Percentiles rank a stretch among this genome's conserved stretches.
Evolutionary conservation across 2,329 filamentous ascomycete species (phyloP).

Genomic region (Nothomitra cinnamomea): DNA sequence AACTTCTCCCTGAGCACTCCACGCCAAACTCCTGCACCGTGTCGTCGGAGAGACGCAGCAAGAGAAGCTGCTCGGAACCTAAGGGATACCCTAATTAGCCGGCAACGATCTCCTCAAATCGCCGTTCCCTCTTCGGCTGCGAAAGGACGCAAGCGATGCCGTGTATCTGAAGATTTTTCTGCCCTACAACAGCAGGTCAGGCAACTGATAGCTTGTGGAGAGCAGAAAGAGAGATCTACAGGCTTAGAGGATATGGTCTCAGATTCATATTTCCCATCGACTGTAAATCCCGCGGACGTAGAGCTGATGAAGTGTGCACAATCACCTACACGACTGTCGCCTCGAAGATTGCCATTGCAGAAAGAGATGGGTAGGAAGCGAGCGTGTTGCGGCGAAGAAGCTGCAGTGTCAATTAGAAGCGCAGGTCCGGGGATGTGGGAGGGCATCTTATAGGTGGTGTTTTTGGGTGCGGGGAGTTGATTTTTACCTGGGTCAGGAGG

Average conservation of each 20-base stretch:
- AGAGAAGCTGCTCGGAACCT: constrained; percentile 1
- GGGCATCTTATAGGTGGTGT: constrained; percentile 30
- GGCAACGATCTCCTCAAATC: not conserved
- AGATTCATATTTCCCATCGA: constrained; percentile 16
- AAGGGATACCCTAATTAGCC: not conserved
- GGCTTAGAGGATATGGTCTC: constrained; percentile 15
- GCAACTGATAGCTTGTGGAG: not conserved
- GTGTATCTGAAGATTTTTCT: not conserved
- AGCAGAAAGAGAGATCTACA: not conserved
- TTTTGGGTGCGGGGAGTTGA: not conserved
- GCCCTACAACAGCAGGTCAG: constrained; percentile 5
- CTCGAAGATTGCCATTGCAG: constrained; percentile 25
- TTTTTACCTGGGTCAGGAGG: not conserved
- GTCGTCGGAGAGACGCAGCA: not conserved
- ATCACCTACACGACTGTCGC: constrained; percentile 22
- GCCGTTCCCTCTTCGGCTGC: not conserved
- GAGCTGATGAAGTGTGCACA: constrained; percentile 22
- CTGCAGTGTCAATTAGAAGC: constrained; percentile 31
- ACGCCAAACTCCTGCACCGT: constrained; percentile 10
- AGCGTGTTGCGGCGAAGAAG: constrained; percentile 48
- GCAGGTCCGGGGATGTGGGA: constrained; percentile 50
- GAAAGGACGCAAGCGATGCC: constrained; percentile 2
- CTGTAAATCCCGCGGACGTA: constrained; percentile 17
- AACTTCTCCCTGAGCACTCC: constrained; percentile 30
- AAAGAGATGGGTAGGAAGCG: constrained; percentile 40